A percentile compares a stretch with the other conserved stretches of the same genome.
phyloP scores from a whole-genome alignment of 2,329 filamentous ascomycete species.

The Alternaria solani region DNA sequence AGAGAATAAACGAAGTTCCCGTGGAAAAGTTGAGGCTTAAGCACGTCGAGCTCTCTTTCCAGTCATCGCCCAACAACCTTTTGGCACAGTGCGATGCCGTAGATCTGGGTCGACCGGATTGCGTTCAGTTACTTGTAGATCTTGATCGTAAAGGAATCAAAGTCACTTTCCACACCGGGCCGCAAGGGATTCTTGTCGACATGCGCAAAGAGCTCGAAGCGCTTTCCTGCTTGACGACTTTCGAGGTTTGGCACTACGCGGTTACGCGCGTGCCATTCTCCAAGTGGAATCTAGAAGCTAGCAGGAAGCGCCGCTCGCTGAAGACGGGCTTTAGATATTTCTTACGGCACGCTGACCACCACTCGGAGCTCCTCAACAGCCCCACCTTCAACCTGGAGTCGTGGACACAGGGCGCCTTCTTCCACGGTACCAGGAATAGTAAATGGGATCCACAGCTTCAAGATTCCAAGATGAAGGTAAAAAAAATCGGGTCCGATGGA shows the following conservation, averaged over 20 bases:
- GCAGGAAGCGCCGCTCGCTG: background rate
- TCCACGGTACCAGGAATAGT: conserved; percentile 2
- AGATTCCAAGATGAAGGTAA: background rate
- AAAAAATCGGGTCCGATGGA: background rate
- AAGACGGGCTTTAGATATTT: conserved; percentile 10
- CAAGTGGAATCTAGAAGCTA: conserved; percentile 6
- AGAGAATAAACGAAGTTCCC: conserved; percentile 8
- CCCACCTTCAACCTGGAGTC: conserved; percentile 8
- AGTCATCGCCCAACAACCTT: conserved; percentile 11
- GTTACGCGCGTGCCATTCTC: conserved; percentile 1
- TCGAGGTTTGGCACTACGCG: conserved; percentile 5
- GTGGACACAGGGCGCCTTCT: conserved; percentile 18
- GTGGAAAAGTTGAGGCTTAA: conserved; percentile 8
- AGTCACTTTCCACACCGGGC: conserved; percentile 12
- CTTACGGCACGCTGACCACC: conserved; percentile 10
- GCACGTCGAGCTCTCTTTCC: conserved; percentile 23
- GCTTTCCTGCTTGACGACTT: conserved; percentile 2
- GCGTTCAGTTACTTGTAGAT: conserved; percentile 4
- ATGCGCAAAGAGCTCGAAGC: conserved; percentile 15
- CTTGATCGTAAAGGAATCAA: conserved; percentile 12
- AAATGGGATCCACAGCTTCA: background rate
- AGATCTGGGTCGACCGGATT: conserved; percentile 7
- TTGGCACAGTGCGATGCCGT: conserved; percentile 16
- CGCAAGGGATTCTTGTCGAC: background rate
- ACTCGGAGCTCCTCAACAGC: conserved; percentile 21